Base-by-base conservation (phyloP, 2,329 filamentous ascomycete species). In the Lachnellula occidentalis region DNA sequence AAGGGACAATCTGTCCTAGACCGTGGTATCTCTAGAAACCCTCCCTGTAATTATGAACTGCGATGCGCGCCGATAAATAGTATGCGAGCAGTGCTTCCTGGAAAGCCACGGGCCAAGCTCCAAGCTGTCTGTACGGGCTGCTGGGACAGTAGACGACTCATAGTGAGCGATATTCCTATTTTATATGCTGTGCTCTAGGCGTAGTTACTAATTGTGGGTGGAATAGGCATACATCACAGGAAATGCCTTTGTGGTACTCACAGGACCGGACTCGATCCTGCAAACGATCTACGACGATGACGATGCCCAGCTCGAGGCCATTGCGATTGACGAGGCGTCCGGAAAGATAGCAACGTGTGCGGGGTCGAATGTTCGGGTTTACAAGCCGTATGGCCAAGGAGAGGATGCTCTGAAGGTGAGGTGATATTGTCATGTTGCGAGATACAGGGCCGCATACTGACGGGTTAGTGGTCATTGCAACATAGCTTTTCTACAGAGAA, bases 201-300 rank as follows among this genome's bases (percentile, higher is more conserved):
- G 24, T 45, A 24, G 5, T 54, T 58, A 37, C 53, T 64, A 34
- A 65, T 21, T 11, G 48, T 53, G 43, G 45, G 31, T 49, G 31
- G 47, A 34, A 34, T 66, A 95, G 90, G 83, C 84, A 50, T 99
- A 97, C 73, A 87, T 96, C 61, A 94, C 89, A 57, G 92, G 92
- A 66, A 88, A 87, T 72, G 90, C 90, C 58, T 82, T 97, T 61
- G 83, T 94, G 51, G 86, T 99, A 65, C 83, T 97, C 63, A 81
- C 83, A 67, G 87, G 84, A 49, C 81, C 88, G 50, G 78, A 86
- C 58, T 81, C 81, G 52, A 82, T 96, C 59, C 73, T 96, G 34
- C 94, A 99, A 71, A 96, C 92, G 4, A 87, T 95, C 62, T 95
- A 96, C 74, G 85, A 94, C 66, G 88, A 95, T 66, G 83, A 89